Conservation (phyloP, 805 yeast genomes). For the Citeromyces nyonsensis region DNA sequence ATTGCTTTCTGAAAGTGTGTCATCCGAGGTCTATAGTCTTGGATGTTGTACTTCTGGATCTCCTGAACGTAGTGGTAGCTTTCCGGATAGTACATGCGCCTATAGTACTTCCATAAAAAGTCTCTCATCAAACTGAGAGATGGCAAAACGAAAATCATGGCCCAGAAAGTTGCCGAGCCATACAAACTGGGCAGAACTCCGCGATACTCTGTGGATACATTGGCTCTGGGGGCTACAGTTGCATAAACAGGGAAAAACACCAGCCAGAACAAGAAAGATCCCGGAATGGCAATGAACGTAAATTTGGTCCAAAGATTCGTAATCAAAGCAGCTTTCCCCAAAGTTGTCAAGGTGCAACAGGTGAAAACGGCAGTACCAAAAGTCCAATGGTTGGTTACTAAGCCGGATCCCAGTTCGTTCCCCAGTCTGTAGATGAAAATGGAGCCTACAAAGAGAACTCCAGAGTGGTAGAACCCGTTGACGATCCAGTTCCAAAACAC, state of each 20-base stretch:
- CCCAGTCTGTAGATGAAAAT: slow-evolving; percentile 56
- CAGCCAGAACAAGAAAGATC: slow-evolving; percentile 78
- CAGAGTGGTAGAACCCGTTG: slow-evolving; percentile 92
- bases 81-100: slow-evolving; percentile 84
- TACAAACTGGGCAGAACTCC: slow-evolving; percentile 72
- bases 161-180: slow-evolving; percentile 74
- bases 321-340: slow-evolving; percentile 90
- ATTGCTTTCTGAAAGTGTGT: slow-evolving; percentile 96
- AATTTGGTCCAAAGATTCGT: slow-evolving; percentile 93
- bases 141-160: slow-evolving; percentile 62
- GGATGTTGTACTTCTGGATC: slow-evolving; percentile 87
- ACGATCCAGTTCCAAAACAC: slow-evolving; percentile 97
- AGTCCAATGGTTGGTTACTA: slow-evolving; percentile 75
- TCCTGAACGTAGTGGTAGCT: slow-evolving; percentile 92
- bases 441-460: slow-evolving; percentile 63
- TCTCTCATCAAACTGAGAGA: slow-evolving; percentile 72
- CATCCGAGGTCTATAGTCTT: slow-evolving; percentile 89
- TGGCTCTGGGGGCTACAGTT: slow-evolving; percentile 64
- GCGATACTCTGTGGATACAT: slow-evolving; percentile 69
- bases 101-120: slow-evolving; percentile 86
- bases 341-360: slow-evolving; percentile 71
- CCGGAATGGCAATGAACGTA: slow-evolving; percentile 86
- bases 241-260: slow-evolving; percentile 80
- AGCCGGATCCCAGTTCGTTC: slow-evolving; percentile 50
- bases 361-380: slow-evolving; percentile 91